Evolutionary conservation across 208 protist genomes (phyloP).

Genomic region (Acanthamoeba lenticulata): DNA sequence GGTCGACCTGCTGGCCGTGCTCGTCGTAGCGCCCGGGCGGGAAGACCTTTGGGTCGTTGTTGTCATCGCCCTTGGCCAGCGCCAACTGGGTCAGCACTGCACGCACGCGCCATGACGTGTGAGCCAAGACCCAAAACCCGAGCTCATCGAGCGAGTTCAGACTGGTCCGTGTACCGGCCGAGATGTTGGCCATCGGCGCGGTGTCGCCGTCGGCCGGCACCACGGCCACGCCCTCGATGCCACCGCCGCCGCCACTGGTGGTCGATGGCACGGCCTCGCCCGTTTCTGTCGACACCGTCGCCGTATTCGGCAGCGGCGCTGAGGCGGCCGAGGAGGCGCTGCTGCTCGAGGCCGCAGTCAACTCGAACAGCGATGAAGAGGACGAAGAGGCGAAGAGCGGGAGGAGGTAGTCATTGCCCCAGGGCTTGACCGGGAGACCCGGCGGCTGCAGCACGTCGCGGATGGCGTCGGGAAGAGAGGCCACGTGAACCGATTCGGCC

Average conservation of each 20-base stretch:
- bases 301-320: neutral
- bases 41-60: constrained; percentile 28
- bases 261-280: neutral
- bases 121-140: neutral
- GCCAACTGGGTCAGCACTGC: constrained; percentile 17
- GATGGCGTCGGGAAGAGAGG: constrained; percentile 27
- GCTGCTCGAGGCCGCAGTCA: neutral
- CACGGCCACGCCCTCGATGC: neutral
- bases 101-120: neutral
- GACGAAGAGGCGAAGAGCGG: constrained; percentile 17
- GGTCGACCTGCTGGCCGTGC: constrained; percentile 34
- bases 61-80: neutral
- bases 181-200: neutral
- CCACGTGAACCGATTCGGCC: constrained; percentile 79
- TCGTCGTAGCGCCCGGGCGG: constrained; percentile 67
- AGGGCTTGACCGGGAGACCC: neutral
- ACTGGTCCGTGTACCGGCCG: neutral
- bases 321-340: neutral
- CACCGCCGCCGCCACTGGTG: neutral
- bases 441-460: constrained; percentile 61
- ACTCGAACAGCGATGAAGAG: neutral
- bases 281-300: neutral
- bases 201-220: neutral
- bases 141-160: neutral
- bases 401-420: constrained; percentile 44